These are phyloP conservation scores for Penicillium fuscoglaucum DNA, from an alignment of 2,329 filamentous ascomycete species.

Conservation along the genomic window DNA sequence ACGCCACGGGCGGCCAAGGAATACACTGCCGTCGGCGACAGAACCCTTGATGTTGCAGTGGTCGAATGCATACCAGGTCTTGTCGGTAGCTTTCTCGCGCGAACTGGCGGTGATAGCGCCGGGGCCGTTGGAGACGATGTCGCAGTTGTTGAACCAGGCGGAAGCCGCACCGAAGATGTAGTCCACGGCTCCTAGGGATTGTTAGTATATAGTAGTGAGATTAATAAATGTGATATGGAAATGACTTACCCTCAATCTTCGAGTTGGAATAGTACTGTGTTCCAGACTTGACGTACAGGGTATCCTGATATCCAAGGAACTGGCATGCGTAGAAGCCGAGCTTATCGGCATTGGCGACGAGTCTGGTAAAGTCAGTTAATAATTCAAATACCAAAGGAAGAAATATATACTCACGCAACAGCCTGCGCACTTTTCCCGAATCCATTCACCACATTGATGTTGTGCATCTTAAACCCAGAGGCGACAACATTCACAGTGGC, in stretches of 20 bases:
- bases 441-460: slow-evolving; percentile 39
- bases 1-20: slow-evolving; percentile 38
- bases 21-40: slow-evolving; percentile 27
- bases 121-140: slow-evolving; percentile 34
- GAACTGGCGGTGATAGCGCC: slow-evolving; percentile 37
- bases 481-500: slow-evolving; percentile 34
- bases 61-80: slow-evolving; percentile 36
- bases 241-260: slow-evolving; percentile 29
- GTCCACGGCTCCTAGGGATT: slow-evolving; percentile 32
- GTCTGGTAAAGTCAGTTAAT: slow-evolving; percentile 13
- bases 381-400: neutral
- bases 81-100: slow-evolving; percentile 25
- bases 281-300: slow-evolving; percentile 36
- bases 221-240: neutral
- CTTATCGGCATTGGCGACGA: slow-evolving; percentile 32
- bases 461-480: slow-evolving; percentile 36
- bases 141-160: slow-evolving; percentile 34
- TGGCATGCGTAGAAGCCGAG: slow-evolving; percentile 39
- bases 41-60: slow-evolving; percentile 28
- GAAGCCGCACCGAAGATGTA: slow-evolving; percentile 40
- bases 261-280: slow-evolving; percentile 38
- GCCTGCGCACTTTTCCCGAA: slow-evolving; percentile 38
- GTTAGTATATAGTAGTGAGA: neutral
- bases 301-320: slow-evolving; percentile 40
- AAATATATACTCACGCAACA: slow-evolving; percentile 29